phyloP scores from a whole-genome alignment of 441 rosid genomes.

The Manihot esculenta region DNA sequence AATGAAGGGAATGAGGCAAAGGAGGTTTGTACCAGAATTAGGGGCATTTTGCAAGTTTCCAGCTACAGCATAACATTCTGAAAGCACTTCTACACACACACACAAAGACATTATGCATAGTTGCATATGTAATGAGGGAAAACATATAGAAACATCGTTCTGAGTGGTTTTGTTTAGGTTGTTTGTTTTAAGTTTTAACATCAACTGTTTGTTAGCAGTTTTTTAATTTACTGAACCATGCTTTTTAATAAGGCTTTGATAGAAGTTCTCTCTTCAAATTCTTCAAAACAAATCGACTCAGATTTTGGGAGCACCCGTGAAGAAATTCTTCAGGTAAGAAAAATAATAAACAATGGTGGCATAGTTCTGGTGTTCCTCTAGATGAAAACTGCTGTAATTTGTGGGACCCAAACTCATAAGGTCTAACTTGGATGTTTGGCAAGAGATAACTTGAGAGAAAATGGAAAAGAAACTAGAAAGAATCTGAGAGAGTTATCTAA shows the following conservation, averaged over 20 bases:
- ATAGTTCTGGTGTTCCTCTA: not conserved
- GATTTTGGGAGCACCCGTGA: constrained; percentile 70
- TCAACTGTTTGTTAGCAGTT: constrained; percentile 10
- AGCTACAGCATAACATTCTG: constrained; percentile 5
- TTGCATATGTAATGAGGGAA: not conserved
- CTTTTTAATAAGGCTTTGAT: constrained; percentile 50
- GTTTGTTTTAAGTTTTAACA: not conserved
- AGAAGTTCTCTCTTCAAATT: constrained; percentile 53
- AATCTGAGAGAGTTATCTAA: no score
- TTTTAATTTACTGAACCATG: constrained; percentile 23
- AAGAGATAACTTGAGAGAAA: no score
- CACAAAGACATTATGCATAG: not conserved
- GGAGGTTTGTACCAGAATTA: constrained; percentile 48
- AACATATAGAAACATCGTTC: not conserved
- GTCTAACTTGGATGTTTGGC: no score
- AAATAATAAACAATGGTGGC: constrained; percentile 6
- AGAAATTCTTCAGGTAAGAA: constrained; percentile 73
- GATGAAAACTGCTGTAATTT: not conserved
- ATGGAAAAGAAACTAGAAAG: no score
- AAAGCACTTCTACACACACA: not conserved
- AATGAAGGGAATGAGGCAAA: constrained; percentile 62
- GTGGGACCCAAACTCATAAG: no score
- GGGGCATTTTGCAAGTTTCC: constrained; percentile 7
- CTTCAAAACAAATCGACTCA: constrained; percentile 43
- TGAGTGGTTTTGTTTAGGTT: not conserved